phyloP scores from a whole-genome alignment of 2,329 filamentous ascomycete genomes.

The Trichoderma simmonsii region DNA sequence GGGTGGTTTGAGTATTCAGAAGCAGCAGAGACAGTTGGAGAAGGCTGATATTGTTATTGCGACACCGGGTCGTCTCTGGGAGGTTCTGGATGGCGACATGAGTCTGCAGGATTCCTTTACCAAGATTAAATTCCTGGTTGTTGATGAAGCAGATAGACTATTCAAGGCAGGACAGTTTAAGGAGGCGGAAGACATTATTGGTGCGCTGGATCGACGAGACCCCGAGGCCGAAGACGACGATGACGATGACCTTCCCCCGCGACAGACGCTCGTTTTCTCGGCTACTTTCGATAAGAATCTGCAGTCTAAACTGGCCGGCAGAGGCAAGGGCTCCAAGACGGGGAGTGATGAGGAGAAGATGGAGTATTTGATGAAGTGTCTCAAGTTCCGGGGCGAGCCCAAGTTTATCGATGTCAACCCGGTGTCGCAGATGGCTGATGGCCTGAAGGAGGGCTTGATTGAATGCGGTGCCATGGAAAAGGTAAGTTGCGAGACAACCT shows the following conservation, averaged over 20 bases:
- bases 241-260: conserved; percentile 41
- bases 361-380: conserved; percentile 86
- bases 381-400: conserved; percentile 83
- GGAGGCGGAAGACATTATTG: conserved; percentile 84
- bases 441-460: conserved; percentile 82
- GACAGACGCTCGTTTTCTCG: conserved; percentile 94
- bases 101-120: conserved; percentile 69
- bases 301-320: conserved; percentile 85
- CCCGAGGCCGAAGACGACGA: conserved; percentile 55
- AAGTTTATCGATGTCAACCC: conserved; percentile 94
- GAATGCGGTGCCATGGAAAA: conserved; percentile 95
- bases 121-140: conserved; percentile 74
- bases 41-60: conserved; percentile 90
- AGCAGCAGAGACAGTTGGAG: conserved; percentile 81
- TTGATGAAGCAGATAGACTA: conserved; percentile 91
- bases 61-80: conserved; percentile 91
- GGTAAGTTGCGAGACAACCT: conserved; percentile 41
- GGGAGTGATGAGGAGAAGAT: conserved; percentile 73
- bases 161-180: conserved; percentile 94
- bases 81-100: conserved; percentile 75
- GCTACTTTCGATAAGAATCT: conserved; percentile 91
- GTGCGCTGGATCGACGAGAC: conserved; percentile 70
- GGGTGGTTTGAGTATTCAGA: conserved; percentile 88
- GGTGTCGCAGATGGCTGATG: conserved; percentile 79
- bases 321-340: conserved; percentile 46